Evolutionary conservation across 352 stramenopile species (phyloP).

Genomic region (Phytophthora pinifolia): DNA sequence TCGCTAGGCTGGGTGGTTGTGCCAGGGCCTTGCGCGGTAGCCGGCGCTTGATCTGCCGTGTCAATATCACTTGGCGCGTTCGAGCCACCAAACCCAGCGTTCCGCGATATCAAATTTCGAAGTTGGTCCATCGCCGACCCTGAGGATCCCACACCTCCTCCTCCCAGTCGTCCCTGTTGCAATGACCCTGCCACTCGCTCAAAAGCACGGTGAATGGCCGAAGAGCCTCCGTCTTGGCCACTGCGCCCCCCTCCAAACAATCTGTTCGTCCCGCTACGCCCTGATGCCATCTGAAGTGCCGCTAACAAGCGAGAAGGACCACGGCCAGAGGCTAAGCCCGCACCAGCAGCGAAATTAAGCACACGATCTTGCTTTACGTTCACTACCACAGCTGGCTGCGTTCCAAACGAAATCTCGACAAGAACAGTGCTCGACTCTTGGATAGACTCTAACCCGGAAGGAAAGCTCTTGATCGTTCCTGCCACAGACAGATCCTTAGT

Average conservation of each 20-base stretch:
- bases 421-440: conserved; percentile 43
- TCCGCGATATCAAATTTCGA: conserved; percentile 49
- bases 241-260: conserved; percentile 19
- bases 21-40: conserved; percentile 2
- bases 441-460: conserved; percentile 52
- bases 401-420: conserved; percentile 57
- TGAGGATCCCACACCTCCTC: conserved; percentile 17
- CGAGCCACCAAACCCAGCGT: conserved; percentile 16
- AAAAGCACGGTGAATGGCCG: conserved; percentile 43
- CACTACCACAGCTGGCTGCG: conserved; percentile 32
- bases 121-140: conserved; percentile 51
- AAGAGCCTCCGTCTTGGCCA: conserved; percentile 23
- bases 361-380: conserved; percentile 65
- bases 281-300: conserved; percentile 50
- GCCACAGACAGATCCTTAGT: conserved; percentile 49
- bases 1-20: conserved; percentile 13
- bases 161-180: conserved; percentile 27
- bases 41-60: conserved; percentile 6
- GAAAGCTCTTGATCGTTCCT: conserved; percentile 66
- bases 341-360: conserved; percentile 52
- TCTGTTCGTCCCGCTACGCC: conserved; percentile 24
- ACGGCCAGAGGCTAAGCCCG: conserved; percentile 16
- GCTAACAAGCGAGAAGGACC: conserved; percentile 57
- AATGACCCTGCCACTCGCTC: conserved; percentile 44
- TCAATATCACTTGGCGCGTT: conserved; percentile 20